Evolutionary conservation across 345 rosid species (phyloP).

Genomic region (Limnanthes douglasii): DNA sequence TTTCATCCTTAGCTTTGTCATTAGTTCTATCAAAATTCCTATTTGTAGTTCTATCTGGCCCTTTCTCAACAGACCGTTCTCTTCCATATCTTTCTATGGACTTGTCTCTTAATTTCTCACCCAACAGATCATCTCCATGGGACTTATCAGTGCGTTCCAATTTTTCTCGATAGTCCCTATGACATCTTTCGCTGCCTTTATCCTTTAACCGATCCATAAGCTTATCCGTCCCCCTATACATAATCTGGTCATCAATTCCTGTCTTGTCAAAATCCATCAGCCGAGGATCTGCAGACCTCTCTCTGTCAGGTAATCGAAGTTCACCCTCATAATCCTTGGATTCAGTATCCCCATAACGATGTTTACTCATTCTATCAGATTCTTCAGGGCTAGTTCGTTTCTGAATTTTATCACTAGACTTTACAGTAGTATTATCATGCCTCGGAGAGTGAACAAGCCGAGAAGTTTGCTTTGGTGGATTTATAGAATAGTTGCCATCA

Average conservation of each 20-base stretch:
- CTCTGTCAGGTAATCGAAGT: slow-evolving; percentile 49
- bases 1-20: slow-evolving; percentile 73
- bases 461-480: slow-evolving; percentile 33
- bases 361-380: slow-evolving; percentile 66
- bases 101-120: slow-evolving; percentile 68
- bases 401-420: slow-evolving; percentile 64
- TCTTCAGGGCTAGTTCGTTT: slow-evolving; percentile 84
- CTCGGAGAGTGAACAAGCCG: slow-evolving; percentile 65
- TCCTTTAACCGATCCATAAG: slow-evolving; percentile 84
- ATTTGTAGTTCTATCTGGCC: slow-evolving; percentile 47
- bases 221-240: slow-evolving; percentile 44
- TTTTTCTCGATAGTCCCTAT: slow-evolving; percentile 79
- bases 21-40: slow-evolving; percentile 52
- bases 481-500: slow-evolving; percentile 44
- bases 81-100: slow-evolving; percentile 84
- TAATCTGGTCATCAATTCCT: slow-evolving; percentile 46
- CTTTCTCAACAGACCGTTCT: slow-evolving; percentile 84
- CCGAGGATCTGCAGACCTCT: slow-evolving; percentile 52
- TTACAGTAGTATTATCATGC: slow-evolving; percentile 41
- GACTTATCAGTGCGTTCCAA: slow-evolving; percentile 58
- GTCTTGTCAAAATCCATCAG: slow-evolving; percentile 37
- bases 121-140: slow-evolving; percentile 55
- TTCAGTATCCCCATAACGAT: slow-evolving; percentile 75
- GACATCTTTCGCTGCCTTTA: slow-evolving; percentile 62
- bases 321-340: slow-evolving; percentile 53